Evolutionary conservation across 2,329 filamentous ascomycete genomes (phyloP).

Genomic region (Penicillium verrucosum): DNA sequence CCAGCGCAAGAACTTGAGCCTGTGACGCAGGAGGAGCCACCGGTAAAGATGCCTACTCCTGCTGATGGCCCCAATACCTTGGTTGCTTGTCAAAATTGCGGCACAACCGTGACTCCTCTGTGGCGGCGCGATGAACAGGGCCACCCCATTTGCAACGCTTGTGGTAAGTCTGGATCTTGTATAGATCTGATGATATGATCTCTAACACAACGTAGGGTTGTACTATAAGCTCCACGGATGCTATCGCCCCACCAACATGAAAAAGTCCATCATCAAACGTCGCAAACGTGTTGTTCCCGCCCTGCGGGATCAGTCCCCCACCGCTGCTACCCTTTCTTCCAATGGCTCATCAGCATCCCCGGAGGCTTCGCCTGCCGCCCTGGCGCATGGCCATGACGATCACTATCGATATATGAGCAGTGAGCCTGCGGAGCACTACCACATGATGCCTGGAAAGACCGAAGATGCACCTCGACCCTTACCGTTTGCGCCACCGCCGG

Average conservation of each 20-base stretch:
- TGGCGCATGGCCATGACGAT: constrained; percentile 31
- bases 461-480: constrained; percentile 36
- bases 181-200: background rate
- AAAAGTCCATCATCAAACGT: constrained; percentile 94
- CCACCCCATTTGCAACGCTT: constrained; percentile 97
- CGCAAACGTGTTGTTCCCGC: constrained; percentile 91
- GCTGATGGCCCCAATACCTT: constrained; percentile 52
- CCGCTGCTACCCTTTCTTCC: constrained; percentile 39
- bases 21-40: constrained; percentile 24
- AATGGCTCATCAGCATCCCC: constrained; percentile 44
- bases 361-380: constrained; percentile 36
- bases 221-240: constrained; percentile 96
- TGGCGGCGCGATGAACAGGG: constrained; percentile 94
- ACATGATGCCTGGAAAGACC: constrained; percentile 40
- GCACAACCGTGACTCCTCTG: constrained; percentile 90
- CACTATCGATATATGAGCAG: constrained; percentile 34
- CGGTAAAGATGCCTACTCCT: constrained; percentile 19
- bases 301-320: constrained; percentile 49
- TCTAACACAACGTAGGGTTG: constrained; percentile 57
- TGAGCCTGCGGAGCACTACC: constrained; percentile 42
- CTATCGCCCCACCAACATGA: constrained; percentile 96
- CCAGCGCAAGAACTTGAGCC: constrained; percentile 27
- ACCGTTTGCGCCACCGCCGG: constrained; percentile 43
- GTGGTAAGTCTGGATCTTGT: constrained; percentile 63
- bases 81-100: constrained; percentile 94